Evolutionary conservation across 2,329 filamentous ascomycete genomes (phyloP), one percentile per base, ranked within the genome.

Genomic region (Zymoseptoria ardabiliae): DNA sequence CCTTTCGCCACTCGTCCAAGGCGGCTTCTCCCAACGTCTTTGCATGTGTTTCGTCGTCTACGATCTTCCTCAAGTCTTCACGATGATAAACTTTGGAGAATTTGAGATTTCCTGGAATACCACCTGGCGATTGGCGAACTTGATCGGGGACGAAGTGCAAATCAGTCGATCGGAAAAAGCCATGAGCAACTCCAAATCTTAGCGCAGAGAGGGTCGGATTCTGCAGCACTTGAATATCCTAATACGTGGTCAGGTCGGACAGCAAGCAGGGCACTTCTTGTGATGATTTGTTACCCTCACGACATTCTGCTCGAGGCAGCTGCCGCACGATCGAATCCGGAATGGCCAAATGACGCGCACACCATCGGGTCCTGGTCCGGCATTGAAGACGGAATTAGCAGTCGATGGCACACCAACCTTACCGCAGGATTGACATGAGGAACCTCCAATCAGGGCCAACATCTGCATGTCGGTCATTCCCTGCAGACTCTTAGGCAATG

Each of bases 1-100:
- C 89, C 73, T 92, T 92, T 28, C 85, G 78, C 89, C 90, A 94
- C 72, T 92, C 89, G 65, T 90, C 87, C 3, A 82, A 81, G 10
- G 86, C 83, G 50, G 86, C 85, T 51, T 80, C 67, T n/a, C 89
- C 88, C 65, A 90, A 80, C n/a, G 77, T 74, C 66, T 84, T 83
- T 57, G 86, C 88, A 4, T 83, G 77, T 20, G 22, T 52, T 50
- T 82, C 76, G 67, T 90, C 85, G 30, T 76, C 70, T 59, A 82
- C 81, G 63, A 92, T 80, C 7, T 79, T 78, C 23, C 85, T 79
- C 41, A 91, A 79, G 59, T 91, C 83, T 23, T 77, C 70, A 52
- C 80, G 81, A 71, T 81, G 85, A 69, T 86, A 92, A 54, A 85
- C 77, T 70, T 91, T 93, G 10, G 79, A 81, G 20, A 89, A 75